phyloP scores from a whole-genome alignment of 148 eudicot genomes.

The Simmondsia chinensis region DNA sequence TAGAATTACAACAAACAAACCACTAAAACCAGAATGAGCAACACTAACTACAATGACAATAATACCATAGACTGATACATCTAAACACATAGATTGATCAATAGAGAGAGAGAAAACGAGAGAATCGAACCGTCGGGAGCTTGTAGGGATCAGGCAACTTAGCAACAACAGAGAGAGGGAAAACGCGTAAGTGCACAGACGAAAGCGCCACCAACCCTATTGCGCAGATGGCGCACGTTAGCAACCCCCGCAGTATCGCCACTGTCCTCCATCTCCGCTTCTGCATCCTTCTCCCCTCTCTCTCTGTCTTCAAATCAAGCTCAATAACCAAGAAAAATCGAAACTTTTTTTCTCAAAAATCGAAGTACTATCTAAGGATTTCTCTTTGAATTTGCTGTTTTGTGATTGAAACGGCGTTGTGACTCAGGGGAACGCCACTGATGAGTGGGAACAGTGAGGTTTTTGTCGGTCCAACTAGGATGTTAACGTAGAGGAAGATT shows the following conservation, averaged over 20 bases:
- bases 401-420: too few relatives aligned
- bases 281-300: slow-evolving; percentile 26
- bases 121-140: slow-evolving; percentile 46
- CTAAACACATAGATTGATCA: too few relatives aligned
- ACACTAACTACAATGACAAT: not conserved
- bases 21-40: not conserved
- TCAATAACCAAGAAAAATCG: too few relatives aligned
- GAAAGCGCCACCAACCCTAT: slow-evolving; percentile 55
- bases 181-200: slow-evolving; percentile 34
- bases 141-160: slow-evolving; percentile 48
- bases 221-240: slow-evolving; percentile 51
- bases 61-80: too few relatives aligned
- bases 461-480: too few relatives aligned
- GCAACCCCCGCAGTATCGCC: slow-evolving; percentile 32
- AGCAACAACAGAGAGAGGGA: slow-evolving; percentile 33
- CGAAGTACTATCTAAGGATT: too few relatives aligned
- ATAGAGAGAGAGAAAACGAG: not conserved
- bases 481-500: too few relatives aligned
- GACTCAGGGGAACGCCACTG: too few relatives aligned
- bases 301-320: not conserved
- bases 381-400: too few relatives aligned
- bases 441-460: too few relatives aligned
- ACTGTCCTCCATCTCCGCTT: slow-evolving; percentile 42
- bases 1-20: not conserved
- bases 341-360: too few relatives aligned